Percentiles rank a stretch among this genome's conserved stretches.
Evolutionary conservation across 345 rosid genomes (phyloP).

Genomic region (Viola odorata): DNA sequence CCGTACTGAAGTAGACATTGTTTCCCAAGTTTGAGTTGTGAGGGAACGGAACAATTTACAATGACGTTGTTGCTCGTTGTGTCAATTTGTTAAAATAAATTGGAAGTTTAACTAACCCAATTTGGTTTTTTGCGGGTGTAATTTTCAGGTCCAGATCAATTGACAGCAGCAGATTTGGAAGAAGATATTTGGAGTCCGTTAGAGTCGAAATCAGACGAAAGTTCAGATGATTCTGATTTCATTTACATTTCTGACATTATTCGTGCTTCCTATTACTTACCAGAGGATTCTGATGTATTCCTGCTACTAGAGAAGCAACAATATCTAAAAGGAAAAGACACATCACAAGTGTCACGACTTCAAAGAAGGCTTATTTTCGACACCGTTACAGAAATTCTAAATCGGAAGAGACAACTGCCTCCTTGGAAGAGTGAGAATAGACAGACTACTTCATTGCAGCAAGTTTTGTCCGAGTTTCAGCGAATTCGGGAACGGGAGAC

Average conservation of each 20-base stretch:
- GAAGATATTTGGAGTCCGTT: slow-evolving; percentile 58
- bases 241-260: slow-evolving; percentile 67
- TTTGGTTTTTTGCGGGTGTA: background rate
- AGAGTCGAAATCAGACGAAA: slow-evolving; percentile 29
- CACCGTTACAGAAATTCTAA: slow-evolving; percentile 53
- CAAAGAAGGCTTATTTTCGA: slow-evolving; percentile 71
- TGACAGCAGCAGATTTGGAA: slow-evolving; percentile 35
- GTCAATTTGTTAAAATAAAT: background rate
- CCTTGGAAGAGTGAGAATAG: slow-evolving; percentile 40
- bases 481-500: slow-evolving; percentile 45
- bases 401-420: slow-evolving; percentile 42
- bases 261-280: slow-evolving; percentile 47
- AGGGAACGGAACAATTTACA: background rate
- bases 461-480: slow-evolving; percentile 64
- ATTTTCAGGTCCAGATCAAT: slow-evolving; percentile 50
- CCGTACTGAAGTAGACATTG: slow-evolving; percentile 18
- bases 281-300: slow-evolving; percentile 56
- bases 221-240: slow-evolving; percentile 47
- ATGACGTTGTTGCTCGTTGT: slow-evolving; percentile 6
- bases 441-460: slow-evolving; percentile 29
- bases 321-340: slow-evolving; percentile 47
- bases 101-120: background rate
- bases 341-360: slow-evolving; percentile 42
- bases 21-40: background rate
- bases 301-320: slow-evolving; percentile 68